These are phyloP conservation scores for Mortierella alpina DNA, from an alignment of 192 early-diverging fungal species.

Conservation along the genomic window DNA sequence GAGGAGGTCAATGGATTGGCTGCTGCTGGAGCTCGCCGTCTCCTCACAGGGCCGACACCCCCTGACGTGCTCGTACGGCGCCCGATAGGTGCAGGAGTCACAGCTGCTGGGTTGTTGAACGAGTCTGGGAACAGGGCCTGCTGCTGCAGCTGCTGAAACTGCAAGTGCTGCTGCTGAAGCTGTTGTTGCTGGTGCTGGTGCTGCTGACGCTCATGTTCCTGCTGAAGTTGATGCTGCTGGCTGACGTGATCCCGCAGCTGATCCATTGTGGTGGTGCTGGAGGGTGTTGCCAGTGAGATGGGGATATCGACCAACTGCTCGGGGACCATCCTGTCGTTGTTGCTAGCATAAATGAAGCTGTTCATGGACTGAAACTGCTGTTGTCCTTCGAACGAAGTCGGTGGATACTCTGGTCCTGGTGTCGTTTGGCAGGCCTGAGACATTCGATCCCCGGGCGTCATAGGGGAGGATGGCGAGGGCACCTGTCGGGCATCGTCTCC, in stretches of 20 bases:
- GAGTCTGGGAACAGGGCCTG: conserved; percentile 36
- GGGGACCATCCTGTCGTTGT: conserved; percentile 40
- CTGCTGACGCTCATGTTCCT: conserved; percentile 43
- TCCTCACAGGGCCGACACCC: conserved; percentile 43
- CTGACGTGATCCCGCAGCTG: conserved; percentile 3
- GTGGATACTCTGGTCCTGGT: conserved; percentile 24
- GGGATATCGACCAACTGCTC: conserved; percentile 47
- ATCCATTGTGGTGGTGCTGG: conserved; percentile 16
- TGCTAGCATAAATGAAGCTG: conserved; percentile 40
- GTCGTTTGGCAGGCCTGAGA: conserved; percentile 38
- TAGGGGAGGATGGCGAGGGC: conserved; percentile 43
- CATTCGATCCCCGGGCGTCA: conserved; percentile 26
- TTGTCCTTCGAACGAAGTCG: conserved; percentile 17
- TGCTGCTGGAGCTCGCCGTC: conserved; percentile 30
- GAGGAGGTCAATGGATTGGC: conserved; percentile 24
- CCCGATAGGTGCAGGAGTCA: conserved; percentile 14
- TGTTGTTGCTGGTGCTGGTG: conserved; percentile 49
- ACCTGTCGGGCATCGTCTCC: conserved; percentile 36
- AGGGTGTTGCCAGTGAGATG: conserved; percentile 21
- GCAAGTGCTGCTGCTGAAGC: conserved; percentile 48
- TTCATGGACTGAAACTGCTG: conserved; percentile 47
- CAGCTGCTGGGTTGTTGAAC: conserved; percentile 14
- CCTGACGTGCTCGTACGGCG: conserved; percentile 43
- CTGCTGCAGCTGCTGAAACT: conserved; percentile 50
- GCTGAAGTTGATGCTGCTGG: conserved; percentile 32